Conservation (phyloP, 148 eudicot species). For the Vaccinium macrocarpon region DNA sequence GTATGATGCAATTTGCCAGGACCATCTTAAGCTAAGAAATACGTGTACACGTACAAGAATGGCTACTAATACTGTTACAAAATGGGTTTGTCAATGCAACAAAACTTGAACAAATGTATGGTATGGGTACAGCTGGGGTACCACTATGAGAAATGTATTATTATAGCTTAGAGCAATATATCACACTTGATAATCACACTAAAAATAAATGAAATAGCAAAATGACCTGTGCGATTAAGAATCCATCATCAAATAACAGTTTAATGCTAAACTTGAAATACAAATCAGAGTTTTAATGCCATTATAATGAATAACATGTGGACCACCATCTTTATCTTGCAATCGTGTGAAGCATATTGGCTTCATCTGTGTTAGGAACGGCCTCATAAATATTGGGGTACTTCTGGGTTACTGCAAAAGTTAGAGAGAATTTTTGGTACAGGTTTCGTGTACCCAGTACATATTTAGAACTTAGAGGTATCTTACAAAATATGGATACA, state of each 20-base stretch:
- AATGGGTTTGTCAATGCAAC: too few relatives aligned
- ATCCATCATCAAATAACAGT: not conserved
- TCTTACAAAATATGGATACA: not conserved
- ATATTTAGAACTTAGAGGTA: not conserved
- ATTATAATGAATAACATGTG: too few relatives aligned
- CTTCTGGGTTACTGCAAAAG: not conserved
- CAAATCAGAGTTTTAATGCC: not conserved
- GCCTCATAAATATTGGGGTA: not conserved
- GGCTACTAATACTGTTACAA: too few relatives aligned
- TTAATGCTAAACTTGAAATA: not conserved
- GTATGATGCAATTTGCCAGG: not conserved
- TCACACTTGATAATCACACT: not conserved
- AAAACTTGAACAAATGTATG: too few relatives aligned
- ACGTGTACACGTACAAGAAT: not conserved
- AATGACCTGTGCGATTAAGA: not conserved
- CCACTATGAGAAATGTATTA: not conserved
- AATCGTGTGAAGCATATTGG: not conserved
- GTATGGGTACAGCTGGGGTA: not conserved
- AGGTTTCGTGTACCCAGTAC: not conserved
- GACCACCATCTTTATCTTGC: not conserved
- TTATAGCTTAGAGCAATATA: not conserved
- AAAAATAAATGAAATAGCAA: not conserved
- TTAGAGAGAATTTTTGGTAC: not conserved
- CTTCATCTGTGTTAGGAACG: not conserved
- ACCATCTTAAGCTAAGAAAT: not conserved